These are phyloP conservation scores for Nicotiana knightiana DNA, from an alignment of 257 asterid species.

Conservation along the genomic window DNA sequence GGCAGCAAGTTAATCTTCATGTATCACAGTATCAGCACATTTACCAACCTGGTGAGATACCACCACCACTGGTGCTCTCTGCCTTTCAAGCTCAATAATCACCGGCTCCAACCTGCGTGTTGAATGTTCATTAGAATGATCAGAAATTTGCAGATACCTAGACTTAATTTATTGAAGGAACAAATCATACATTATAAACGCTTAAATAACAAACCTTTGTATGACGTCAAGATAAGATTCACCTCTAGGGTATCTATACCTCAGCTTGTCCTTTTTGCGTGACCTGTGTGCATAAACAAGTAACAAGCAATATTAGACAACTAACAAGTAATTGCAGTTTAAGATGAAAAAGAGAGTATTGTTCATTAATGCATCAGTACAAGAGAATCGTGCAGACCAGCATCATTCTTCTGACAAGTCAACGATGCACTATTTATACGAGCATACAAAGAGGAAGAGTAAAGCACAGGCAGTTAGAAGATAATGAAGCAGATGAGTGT, in stretches of 20 bases:
- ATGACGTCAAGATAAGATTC: conserved; percentile 98
- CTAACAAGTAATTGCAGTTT: not conserved
- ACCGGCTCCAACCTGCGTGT: conserved; percentile 86
- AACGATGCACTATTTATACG: not conserved
- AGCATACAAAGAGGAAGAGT: not conserved
- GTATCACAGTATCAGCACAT: not conserved
- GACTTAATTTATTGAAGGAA: conserved; percentile 7
- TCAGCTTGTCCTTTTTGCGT: conserved; percentile 90
- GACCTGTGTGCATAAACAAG: conserved; percentile 39
- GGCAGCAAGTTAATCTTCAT: not conserved
- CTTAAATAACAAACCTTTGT: conserved; percentile 64
- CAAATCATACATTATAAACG: not conserved
- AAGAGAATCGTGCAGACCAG: not conserved
- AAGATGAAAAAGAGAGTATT: not conserved
- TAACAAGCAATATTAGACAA: not conserved
- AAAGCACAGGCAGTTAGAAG: not conserved
- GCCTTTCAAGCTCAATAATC: conserved; percentile 96
- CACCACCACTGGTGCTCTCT: conserved; percentile 98
- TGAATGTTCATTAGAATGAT: conserved; percentile 13
- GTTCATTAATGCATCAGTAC: not conserved
- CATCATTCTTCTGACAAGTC: not conserved
- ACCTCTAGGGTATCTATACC: conserved; percentile 98
- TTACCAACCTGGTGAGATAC: conserved; percentile 82
- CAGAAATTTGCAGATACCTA: conserved; percentile 6
- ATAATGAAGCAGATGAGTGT: not conserved